These are phyloP conservation scores for Oryza longistaminata DNA, from an alignment of 176 grass and related monocot species.

Conservation along the genomic window DNA sequence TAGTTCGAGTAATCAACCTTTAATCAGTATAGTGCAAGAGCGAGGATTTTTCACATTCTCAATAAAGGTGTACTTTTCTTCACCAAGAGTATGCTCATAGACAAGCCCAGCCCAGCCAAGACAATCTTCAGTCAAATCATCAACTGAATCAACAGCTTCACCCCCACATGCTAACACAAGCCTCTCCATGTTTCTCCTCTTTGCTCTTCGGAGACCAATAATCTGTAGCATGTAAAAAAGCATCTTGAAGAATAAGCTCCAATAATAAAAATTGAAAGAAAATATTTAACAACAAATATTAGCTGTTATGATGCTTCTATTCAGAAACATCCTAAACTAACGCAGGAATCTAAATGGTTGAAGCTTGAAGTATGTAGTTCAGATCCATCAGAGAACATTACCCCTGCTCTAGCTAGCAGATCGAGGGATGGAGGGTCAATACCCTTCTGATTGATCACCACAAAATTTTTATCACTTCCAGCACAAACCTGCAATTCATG, in stretches of 20 bases:
- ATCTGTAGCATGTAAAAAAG: slow-evolving; percentile 59
- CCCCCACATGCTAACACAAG: slow-evolving; percentile 86
- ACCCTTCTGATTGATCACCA: slow-evolving; percentile 97
- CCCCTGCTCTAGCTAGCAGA: slow-evolving; percentile 94
- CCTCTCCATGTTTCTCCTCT: slow-evolving; percentile 99
- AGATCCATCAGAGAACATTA: slow-evolving; percentile 38
- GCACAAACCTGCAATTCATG: slow-evolving; percentile 65
- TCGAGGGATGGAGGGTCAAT: slow-evolving; percentile 96
- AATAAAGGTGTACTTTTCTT: slow-evolving; percentile 98
- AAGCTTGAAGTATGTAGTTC: not conserved
- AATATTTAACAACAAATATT: not conserved
- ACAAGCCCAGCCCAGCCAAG: slow-evolving; percentile 98
- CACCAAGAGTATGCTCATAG: slow-evolving; percentile 90
- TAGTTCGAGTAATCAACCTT: slow-evolving; percentile 60
- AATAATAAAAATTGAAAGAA: not conserved
- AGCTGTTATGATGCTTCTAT: not conserved
- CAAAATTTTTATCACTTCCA: slow-evolving; percentile 84
- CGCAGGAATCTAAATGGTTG: not conserved
- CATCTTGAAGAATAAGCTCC: not conserved
- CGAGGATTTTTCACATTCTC: slow-evolving; percentile 91
- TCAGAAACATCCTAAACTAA: not conserved
- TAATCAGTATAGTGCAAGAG: slow-evolving; percentile 97
- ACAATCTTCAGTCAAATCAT: slow-evolving; percentile 83
- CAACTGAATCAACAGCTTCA: slow-evolving; percentile 93
- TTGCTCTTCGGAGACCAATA: slow-evolving; percentile 89